Base-by-base conservation (phyloP, 768 basidiomycete genomes). In the Tricholoma matsutake region DNA sequence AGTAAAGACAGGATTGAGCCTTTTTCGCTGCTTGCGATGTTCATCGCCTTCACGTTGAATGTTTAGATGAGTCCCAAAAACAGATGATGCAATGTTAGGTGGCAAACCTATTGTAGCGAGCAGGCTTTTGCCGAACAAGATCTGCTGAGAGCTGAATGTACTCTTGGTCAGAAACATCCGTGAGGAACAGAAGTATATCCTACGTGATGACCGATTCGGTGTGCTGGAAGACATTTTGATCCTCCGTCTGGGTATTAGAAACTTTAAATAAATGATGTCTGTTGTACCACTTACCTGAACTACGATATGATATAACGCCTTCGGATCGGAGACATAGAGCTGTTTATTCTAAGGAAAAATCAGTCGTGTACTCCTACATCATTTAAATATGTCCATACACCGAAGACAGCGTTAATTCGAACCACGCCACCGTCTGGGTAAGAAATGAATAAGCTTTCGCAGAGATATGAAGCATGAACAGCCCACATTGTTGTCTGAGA, bases 1-100 rank as follows among this genome's bases (percentile, higher is more conserved):
- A 4, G 76, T 76, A 57, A 79, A 79, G 2, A 75, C 73, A 3
- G 76, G 76, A 61, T 74, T 76, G 10, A 79, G 56, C 65, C 77
- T 65, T 57, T 75, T 77, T 20, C 76, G 63, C 57, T 77, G 76
- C 47, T 54, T 67, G 32, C 59, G 62, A 43, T 69, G 68, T 8
- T 58, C 52, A 43, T 66, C 63, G 28, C 66, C 65, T 65, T 25
- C 22, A 20, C 6, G 29, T 28, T 7, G 18, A 34, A 5, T 14
- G 13, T 10, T 0, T 25, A n/a, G 14, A 20, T 47, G 53, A 37
- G 32, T 25, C 32, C 14, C 7, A 6, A 18, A 31, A 9, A 1
- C 3, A 29, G 16, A 29, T 14, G 28, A 16, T 1, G 3, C 22
- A 28, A 29, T 31, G 22, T 29, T 0, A 25, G n/a, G n/a, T 20